Evolutionary conservation across 441 rosid genomes (phyloP).

Genomic region (Eutrema salsugineum): DNA sequence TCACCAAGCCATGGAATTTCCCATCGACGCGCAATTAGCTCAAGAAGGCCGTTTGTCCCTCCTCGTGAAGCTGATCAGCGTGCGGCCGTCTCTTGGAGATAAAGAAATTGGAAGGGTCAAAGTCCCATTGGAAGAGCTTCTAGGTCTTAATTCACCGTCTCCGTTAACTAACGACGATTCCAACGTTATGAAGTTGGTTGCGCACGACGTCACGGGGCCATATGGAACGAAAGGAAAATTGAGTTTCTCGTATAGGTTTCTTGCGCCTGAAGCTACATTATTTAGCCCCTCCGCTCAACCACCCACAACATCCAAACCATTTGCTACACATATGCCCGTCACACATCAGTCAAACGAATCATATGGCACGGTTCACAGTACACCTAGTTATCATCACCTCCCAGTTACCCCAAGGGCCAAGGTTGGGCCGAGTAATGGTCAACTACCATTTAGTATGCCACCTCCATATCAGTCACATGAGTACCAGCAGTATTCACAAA

Average conservation of each 20-base stretch:
- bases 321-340: neutral
- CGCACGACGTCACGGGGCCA: slow-evolving; percentile 2
- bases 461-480: neutral
- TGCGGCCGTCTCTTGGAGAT: slow-evolving; percentile 48
- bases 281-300: neutral
- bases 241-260: slow-evolving; percentile 23
- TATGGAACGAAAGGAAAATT: slow-evolving; percentile 16
- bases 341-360: neutral
- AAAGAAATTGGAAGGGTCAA: slow-evolving; percentile 56
- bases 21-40: slow-evolving; percentile 38
- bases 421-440: neutral
- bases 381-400: no score
- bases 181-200: slow-evolving; percentile 16
- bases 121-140: slow-evolving; percentile 54
- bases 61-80: slow-evolving; percentile 49
- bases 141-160: slow-evolving; percentile 23
- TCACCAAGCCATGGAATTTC: slow-evolving; percentile 42
- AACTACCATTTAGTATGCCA: neutral
- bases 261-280: neutral
- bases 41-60: slow-evolving; percentile 45
- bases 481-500: neutral
- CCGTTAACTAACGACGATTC: neutral
- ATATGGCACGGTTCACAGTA: neutral
- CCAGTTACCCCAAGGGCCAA: neutral
- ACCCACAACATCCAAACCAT: neutral